Evolutionary conservation across 257 asterid species (phyloP), one percentile per base, ranked within the genome.

Genomic region (Petrea volubilis): DNA sequence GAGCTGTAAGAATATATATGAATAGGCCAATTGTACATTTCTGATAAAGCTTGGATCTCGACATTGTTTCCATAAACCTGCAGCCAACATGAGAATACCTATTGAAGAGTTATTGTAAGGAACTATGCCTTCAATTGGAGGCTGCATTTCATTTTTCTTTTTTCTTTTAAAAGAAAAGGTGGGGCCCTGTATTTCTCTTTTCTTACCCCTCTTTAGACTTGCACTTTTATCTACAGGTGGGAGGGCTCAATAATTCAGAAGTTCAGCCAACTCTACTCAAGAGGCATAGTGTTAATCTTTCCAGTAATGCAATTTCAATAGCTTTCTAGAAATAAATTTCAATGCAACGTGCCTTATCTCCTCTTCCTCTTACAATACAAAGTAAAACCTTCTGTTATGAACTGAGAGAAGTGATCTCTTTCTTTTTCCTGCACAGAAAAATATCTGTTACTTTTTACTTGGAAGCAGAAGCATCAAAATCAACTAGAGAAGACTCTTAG

Each of bases 281-380:
- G 46, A 40, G 15, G 46, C 46, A 40, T n/a, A 36, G 10, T 36
- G 13, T 9, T n/a, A 14, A 17, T 28, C 34, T 52, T 50, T 28
- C 9, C 18, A 44, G 9, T 65, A 27, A 29, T 15, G 12, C 55
- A 24, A 25, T 15, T 10, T 56, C 3, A 51, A 47, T 20, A 49
- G 34, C 57, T 58, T 46, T 63, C 7, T 17, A 38, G 17, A 40
- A 61, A 34, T 28, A 46, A 28, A 74, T 10, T 7, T 60, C 3
- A 52, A 41, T 47, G 33, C 6, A 5, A 64, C 31, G 47, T 82
- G 88, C 98, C 97, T 92, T 92, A 73, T 92, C 98, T 77, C 97
- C 98, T 86, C 80, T 95, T 95, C 82, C 99, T 88, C 94, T 92
- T 95, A 78, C 99, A 95, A 62, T 95, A 95, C 57, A 98, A 88